phyloP scores from a whole-genome alignment of 805 yeast species.

The Komagataella kurtzmanii region DNA sequence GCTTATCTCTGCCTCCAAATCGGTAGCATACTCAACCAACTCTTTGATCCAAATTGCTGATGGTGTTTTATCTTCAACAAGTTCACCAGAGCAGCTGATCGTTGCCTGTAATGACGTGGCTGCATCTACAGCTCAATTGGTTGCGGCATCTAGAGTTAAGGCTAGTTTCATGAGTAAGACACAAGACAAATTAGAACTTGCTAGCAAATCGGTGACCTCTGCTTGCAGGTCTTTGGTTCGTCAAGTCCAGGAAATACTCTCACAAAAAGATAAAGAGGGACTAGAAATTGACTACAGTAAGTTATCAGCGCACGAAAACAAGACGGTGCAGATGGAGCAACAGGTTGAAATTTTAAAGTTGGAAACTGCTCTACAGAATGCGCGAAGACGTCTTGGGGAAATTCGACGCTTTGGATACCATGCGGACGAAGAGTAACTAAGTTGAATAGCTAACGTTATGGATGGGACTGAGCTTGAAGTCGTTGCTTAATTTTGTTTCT shows the following conservation, averaged over 20 bases:
- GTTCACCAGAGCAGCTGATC: constrained; percentile 69
- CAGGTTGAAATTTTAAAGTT: constrained; percentile 80
- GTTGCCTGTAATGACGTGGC: constrained; percentile 90
- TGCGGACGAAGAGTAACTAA: constrained; percentile 18
- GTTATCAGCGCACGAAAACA: constrained; percentile 65
- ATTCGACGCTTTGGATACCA: constrained; percentile 69
- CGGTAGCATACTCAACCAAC: constrained; percentile 75
- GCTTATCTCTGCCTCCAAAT: constrained; percentile 75
- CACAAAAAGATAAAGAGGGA: constrained; percentile 15
- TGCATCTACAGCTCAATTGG: constrained; percentile 84
- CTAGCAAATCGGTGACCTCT: constrained; percentile 54
- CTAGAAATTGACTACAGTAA: constrained; percentile 50
- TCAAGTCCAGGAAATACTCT: constrained; percentile 50
- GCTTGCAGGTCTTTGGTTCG: constrained; percentile 65
- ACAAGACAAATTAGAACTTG: constrained; percentile 58
- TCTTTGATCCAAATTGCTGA: constrained; percentile 78
- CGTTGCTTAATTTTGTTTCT: constrained; percentile 1
- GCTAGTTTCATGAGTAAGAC: constrained; percentile 65
- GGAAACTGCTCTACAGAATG: constrained; percentile 57
- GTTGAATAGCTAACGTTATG: no score
- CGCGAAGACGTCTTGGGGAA: constrained; percentile 74
- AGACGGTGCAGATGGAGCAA: constrained; percentile 83
- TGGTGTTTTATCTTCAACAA: constrained; percentile 54
- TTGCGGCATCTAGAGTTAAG: constrained; percentile 82
- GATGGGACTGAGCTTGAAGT: neutral